Conservation (phyloP, 1,139 yeast species). For the Candida dubliniensis region DNA sequence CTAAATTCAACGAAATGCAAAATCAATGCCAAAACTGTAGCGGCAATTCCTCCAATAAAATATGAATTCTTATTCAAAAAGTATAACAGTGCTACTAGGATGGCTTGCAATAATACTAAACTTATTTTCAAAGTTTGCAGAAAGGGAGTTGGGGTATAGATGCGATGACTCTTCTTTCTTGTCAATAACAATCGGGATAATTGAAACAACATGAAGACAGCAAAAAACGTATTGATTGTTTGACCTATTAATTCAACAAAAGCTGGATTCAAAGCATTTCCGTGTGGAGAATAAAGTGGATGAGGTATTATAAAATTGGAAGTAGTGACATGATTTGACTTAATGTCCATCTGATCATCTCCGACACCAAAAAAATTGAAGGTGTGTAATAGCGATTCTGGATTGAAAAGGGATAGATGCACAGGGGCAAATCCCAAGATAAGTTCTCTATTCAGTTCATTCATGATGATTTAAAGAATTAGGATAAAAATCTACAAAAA, state of each 20-base stretch:
- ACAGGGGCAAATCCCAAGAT: conserved; percentile 9
- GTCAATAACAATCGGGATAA: conserved; percentile 9
- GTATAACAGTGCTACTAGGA: conserved; percentile 6
- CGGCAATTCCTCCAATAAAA: conserved; percentile 10
- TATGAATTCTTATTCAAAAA: conserved; percentile 6
- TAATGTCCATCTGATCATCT: not conserved
- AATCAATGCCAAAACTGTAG: conserved; percentile 26
- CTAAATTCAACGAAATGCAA: conserved; percentile 36
- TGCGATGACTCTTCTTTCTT: conserved; percentile 4
- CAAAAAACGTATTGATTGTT: conserved; percentile 13
- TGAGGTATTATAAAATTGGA: conserved; percentile 8
- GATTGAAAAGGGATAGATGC: conserved; percentile 11
- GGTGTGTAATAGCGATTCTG: conserved; percentile 12
- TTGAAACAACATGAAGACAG: conserved; percentile 20
- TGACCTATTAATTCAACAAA: conserved; percentile 26
- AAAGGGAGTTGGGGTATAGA: conserved; percentile 11
- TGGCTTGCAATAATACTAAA: conserved; percentile 9
- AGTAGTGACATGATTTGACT: not conserved
- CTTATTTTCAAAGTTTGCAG: conserved; percentile 12
- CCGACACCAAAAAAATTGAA: conserved; percentile 9
- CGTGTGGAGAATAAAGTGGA: conserved; percentile 14
- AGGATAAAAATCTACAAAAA: not conserved
- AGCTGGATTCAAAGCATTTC: conserved; percentile 34
- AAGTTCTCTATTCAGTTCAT: conserved; percentile 1
- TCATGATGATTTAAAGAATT: not conserved